phyloP scores from a whole-genome alignment of 2,329 filamentous ascomycete species.

The Aspergillus sp. region DNA sequence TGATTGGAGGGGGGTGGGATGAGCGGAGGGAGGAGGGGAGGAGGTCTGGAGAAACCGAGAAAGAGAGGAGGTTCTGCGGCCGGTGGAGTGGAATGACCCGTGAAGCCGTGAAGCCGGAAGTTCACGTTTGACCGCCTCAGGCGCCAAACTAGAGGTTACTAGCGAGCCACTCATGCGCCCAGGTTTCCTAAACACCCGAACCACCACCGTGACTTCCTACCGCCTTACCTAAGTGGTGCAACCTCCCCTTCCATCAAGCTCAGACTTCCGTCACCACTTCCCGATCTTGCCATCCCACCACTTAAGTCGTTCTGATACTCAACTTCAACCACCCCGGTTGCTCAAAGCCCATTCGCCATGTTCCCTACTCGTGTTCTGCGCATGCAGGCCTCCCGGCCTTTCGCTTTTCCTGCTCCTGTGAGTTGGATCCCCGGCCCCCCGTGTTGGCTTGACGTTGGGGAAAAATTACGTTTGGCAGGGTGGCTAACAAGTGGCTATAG shows the following conservation, averaged over 20 bases:
- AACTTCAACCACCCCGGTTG: conserved; percentile 23
- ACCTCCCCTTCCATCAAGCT: conserved; percentile 18
- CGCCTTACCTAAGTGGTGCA: conserved; percentile 21
- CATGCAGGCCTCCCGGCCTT: conserved; percentile 55
- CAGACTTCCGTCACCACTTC: conserved; percentile 28
- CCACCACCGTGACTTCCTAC: background rate
- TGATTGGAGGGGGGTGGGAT: conserved; percentile 19
- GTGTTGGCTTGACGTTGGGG: conserved; percentile 14
- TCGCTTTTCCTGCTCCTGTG: conserved; percentile 68
- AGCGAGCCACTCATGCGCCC: conserved; percentile 40
- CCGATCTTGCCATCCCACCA: conserved; percentile 16
- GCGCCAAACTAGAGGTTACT: conserved; percentile 17
- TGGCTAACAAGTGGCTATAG: conserved; percentile 51
- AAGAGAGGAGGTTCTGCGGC: conserved; percentile 33
- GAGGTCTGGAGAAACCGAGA: conserved; percentile 25
- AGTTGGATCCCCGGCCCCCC: conserved; percentile 39
- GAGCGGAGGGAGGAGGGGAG: conserved; percentile 17
- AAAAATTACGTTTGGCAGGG: conserved; percentile 23
- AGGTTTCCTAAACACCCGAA: conserved; percentile 41
- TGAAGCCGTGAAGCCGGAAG: conserved; percentile 38
- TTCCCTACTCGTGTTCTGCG: conserved; percentile 65
- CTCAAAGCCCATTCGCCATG: conserved; percentile 52
- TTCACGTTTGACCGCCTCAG: conserved; percentile 37
- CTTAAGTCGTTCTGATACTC: background rate
- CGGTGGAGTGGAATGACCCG: conserved; percentile 33